Conservation (phyloP, 2,329 filamentous ascomycete species). For the Fusarium vanettenii region DNA sequence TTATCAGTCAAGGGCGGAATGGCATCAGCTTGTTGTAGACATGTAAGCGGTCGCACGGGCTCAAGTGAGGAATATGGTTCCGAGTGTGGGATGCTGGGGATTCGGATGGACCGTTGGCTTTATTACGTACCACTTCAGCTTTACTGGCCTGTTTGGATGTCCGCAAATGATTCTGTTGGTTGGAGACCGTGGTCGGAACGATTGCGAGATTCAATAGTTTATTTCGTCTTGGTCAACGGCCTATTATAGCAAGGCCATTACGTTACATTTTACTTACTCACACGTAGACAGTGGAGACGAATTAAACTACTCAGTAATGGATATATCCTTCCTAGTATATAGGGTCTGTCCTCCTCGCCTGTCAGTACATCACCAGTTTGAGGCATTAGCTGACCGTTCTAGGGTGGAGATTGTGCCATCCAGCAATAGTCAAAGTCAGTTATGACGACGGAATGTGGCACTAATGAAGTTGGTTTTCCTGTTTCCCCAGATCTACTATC, state of each 20-base stretch:
- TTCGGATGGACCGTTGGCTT: not conserved
- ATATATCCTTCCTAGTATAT: not conserved
- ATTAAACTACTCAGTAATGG: not conserved
- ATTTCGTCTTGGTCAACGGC: not conserved
- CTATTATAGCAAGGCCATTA: not conserved
- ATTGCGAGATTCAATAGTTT: conserved; percentile 1
- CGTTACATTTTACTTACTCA: not conserved
- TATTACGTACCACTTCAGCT: not conserved
- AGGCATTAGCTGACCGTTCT: no score
- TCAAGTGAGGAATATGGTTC: not conserved
- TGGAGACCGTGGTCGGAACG: not conserved
- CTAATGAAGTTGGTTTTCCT: no score
- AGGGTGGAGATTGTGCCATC: no score
- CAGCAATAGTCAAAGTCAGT: no score
- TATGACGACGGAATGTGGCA: no score
- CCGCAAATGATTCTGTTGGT: not conserved
- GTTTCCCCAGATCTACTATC: no score
- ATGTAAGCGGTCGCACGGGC: not conserved
- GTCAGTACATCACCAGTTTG: not conserved
- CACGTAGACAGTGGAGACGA: not conserved
- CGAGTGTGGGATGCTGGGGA: not conserved
- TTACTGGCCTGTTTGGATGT: not conserved
- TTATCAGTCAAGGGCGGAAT: not conserved
- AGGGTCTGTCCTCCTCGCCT: not conserved
- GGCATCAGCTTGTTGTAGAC: not conserved